Evolutionary conservation across 371 early-diverging fungal species (phyloP), one percentile per base, ranked within the genome.

Genomic region (Conidiobolus incongruus): DNA sequence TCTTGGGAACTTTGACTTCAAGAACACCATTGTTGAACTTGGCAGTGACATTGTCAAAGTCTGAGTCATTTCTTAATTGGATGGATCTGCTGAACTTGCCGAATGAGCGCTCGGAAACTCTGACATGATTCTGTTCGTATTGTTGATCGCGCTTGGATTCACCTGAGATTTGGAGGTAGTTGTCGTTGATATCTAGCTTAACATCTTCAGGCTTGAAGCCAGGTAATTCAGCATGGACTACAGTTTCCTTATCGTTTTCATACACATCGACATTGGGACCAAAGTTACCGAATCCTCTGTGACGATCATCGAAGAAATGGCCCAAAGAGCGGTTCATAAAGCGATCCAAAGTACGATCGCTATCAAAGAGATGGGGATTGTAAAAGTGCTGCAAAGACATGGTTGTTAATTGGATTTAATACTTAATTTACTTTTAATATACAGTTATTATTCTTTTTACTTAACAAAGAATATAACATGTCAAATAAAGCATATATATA

Each of bases 31-130:
- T 20, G 10, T 35, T 20, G 35, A 35, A 35, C 20, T 35, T 35
- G 11, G 35, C 35, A 35, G 15, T 35, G 10, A 35, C 35, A 6
- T 35, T 35, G 20, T 35, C 35, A 23, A 46, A 34, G 21, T 64
- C 58, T 16, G 63, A 61, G 31, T 54, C 51, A 15, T 50, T 55
- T 1, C 74, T 75, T 15, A 76, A 45, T 8, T 62, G 54, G 22
- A 76, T 46, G 13, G 60, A 51, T 16, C 76, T 66, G 11, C 51
- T 50, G 56, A 59, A 74, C 12, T 38, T 47, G 12, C 74, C 72
- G 40, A 44, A 57, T 41, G 53, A 57, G 13, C 76, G 62, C 40
- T 72, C 73, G 39, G 57, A 55, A 28, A 58, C 52, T 31, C 53
- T 65, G 6, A 56, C 48, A 36, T 58, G 55, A 11, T 53, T 50